Conservation (phyloP, 73 alveolate species). For the Paramecium tetraurelia region DNA sequence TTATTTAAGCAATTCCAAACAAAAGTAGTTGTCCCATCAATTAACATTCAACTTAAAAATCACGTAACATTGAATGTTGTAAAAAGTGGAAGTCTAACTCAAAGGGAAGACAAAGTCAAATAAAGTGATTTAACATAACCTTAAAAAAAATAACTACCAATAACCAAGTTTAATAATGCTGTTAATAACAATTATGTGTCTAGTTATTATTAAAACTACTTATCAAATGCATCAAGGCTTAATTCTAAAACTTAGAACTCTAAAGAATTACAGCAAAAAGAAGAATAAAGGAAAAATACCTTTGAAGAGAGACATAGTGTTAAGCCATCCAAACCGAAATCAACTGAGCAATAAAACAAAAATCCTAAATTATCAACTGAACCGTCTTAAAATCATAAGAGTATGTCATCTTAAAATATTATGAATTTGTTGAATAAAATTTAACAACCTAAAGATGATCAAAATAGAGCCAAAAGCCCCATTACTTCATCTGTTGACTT, state of each 20-base stretch:
- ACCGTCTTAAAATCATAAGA: constrained; percentile 28
- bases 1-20: background rate
- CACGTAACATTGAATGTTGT: background rate
- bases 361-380: constrained; percentile 33
- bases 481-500: background rate
- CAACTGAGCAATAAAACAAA: background rate
- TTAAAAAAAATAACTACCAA: constrained; percentile 7
- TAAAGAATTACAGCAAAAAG: background rate
- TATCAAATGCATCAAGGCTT: background rate
- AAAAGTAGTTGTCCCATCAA: constrained; percentile 1
- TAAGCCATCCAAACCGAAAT: background rate
- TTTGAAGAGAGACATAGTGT: constrained; percentile 28
- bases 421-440: constrained; percentile 15
- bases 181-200: constrained; percentile 31
- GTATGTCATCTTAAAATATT: constrained; percentile 32
- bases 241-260: constrained; percentile 22
- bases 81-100: background rate
- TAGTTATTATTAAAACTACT: constrained; percentile 11
- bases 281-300: background rate
- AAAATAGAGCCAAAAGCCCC: constrained; percentile 25
- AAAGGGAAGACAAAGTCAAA: background rate
- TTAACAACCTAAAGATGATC: background rate
- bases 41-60: background rate
- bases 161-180: background rate
- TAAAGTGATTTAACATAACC: background rate